Base-by-base conservation (phyloP, 768 basidiomycete species). In the Boletus patriciae region DNA sequence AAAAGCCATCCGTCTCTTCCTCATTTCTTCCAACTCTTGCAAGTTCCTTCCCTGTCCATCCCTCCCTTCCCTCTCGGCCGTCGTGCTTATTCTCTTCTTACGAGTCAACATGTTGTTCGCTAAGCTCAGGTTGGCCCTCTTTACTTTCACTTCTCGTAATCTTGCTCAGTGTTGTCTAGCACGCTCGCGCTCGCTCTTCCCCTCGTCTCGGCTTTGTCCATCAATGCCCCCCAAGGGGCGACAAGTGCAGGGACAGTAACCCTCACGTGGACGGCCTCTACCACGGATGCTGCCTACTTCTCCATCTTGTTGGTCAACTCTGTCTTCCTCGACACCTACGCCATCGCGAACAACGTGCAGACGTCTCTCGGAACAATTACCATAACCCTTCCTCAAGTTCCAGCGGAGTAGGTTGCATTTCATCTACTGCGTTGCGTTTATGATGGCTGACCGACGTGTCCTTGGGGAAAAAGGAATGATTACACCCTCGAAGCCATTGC, bases 281-380 rank as follows among this genome's bases (percentile, higher is more conserved):
- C 75, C 3, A 58, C 63, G 11, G 86, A 88, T 61, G 74, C 81
- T 0, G 3, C 47, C 0, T 50, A 54, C 5, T 83, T 79, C 64
- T 73, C 78, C 19, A 34, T 87, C 16, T 76, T 81, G 67, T 70
- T 88, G 52, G 49, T 60, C 46, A 83, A 85, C 69, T 18, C 62
- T 0, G 23, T 29, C 1, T 88, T 87, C 78, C 74, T 86, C 72
- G 70, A 82, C 53, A 52, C 74, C 0, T 81, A 78, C 46, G 85
- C 80, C 45, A 76, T 88, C 52, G 79, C 77, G 13, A 85, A 80
- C 76, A 83, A 81, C 57, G 73, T 88, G 2, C 54, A 73, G 21
- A 74, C 81, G 1, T 40, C 71, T 2, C 13, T 50, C 6, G 73
- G 74, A 0, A 37, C 61, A 1, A 1, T 80, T 3, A 75, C 73